Evolutionary conservation across 148 eudicot genomes (phyloP).

Genomic region (Diospyros kaki): DNA sequence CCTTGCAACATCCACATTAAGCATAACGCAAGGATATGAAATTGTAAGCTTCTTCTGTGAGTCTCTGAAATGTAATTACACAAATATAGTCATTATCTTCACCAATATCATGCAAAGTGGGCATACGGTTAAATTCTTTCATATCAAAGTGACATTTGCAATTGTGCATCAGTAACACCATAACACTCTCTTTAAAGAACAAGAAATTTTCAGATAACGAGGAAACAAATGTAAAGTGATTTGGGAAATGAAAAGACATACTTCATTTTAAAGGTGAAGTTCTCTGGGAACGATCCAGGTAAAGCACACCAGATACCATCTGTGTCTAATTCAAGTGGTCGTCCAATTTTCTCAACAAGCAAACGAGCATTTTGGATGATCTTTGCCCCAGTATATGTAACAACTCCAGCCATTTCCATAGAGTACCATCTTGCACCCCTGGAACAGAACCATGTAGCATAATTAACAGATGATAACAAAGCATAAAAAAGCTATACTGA

Average conservation of each 20-base stretch:
- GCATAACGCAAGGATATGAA: constrained; percentile 99
- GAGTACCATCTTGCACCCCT: constrained; percentile 99
- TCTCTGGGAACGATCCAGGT: constrained; percentile 98
- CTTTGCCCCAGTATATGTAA: constrained; percentile 97
- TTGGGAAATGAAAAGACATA: constrained; percentile 27
- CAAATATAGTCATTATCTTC: constrained; percentile 10
- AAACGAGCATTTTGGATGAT: constrained; percentile 97
- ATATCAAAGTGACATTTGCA: neutral
- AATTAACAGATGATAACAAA: neutral
- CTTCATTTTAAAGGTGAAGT: constrained; percentile 86
- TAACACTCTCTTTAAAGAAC: neutral
- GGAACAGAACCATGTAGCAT: constrained; percentile 8
- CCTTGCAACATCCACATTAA: constrained; percentile 94
- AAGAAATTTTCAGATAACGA: neutral
- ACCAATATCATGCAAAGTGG: neutral
- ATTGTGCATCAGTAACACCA: neutral
- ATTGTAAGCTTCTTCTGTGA: constrained; percentile 88
- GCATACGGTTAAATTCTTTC: neutral
- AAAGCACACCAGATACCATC: constrained; percentile 98
- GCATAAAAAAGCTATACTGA: neutral
- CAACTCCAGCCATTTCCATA: constrained; percentile 99
- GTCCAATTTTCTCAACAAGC: constrained; percentile 88
- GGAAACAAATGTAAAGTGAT: neutral
- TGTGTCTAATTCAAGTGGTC: constrained; percentile 96
- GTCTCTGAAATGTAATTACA: constrained; percentile 45